These are phyloP conservation scores for Eremothecium sinecaudum DNA, from an alignment of 1,139 yeast genomes.

Conservation along the genomic window DNA sequence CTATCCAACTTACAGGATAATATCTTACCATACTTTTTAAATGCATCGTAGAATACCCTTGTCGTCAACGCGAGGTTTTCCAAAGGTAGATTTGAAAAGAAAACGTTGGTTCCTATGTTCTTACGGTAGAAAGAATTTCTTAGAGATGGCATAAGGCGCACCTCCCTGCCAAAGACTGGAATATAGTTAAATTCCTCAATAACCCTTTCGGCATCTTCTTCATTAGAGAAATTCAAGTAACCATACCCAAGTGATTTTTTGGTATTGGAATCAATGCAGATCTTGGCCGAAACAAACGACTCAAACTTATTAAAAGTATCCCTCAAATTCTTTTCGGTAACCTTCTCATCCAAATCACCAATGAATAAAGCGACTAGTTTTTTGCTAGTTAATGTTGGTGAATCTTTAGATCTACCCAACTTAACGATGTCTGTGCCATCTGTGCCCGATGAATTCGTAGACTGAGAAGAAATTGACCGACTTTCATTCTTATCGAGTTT, in stretches of 20 bases:
- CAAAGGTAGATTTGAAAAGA: slow-evolving; percentile 35
- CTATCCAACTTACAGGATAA: slow-evolving; percentile 39
- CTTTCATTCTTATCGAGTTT: slow-evolving; percentile 11
- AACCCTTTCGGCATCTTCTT: slow-evolving; percentile 35
- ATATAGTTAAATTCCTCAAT: slow-evolving; percentile 39
- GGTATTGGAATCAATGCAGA: slow-evolving; percentile 36
- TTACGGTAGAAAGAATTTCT: slow-evolving; percentile 29
- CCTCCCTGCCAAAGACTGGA: slow-evolving; percentile 34
- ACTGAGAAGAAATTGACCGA: slow-evolving; percentile 9
- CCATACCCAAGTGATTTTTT: slow-evolving; percentile 43
- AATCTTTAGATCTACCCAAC: slow-evolving; percentile 12
- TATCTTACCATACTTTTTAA: slow-evolving; percentile 35
- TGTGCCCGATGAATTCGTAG: slow-evolving; percentile 17
- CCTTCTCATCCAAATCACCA: slow-evolving; percentile 38
- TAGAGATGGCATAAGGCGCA: slow-evolving; percentile 45
- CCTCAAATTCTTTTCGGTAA: slow-evolving; percentile 35
- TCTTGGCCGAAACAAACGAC: slow-evolving; percentile 39
- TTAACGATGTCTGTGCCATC: slow-evolving; percentile 26
- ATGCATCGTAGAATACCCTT: slow-evolving; percentile 37
- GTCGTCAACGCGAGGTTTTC: slow-evolving; percentile 31
- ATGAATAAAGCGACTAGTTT: slow-evolving; percentile 35
- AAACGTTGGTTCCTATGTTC: slow-evolving; percentile 28
- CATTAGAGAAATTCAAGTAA: slow-evolving; percentile 38
- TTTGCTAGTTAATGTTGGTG: slow-evolving; percentile 12
- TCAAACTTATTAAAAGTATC: slow-evolving; percentile 32